Evolutionary conservation across 345 rosid genomes (phyloP).

Genomic region (Raphanus raphanistrum): DNA sequence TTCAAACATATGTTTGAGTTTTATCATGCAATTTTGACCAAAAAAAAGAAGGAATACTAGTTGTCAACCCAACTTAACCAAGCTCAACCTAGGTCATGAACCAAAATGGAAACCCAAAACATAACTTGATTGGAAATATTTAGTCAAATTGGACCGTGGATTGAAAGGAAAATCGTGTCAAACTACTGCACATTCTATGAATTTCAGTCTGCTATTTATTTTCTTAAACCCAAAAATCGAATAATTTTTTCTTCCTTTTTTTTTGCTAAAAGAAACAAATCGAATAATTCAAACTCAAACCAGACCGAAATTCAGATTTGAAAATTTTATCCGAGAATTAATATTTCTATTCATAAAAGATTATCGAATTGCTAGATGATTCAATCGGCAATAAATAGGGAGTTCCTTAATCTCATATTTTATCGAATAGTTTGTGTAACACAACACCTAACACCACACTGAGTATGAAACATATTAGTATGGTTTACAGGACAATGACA

Average conservation of each 20-base stretch:
- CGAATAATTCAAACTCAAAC: background rate
- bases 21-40: background rate
- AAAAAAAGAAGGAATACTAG: background rate
- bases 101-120: background rate
- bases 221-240: background rate
- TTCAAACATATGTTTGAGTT: background rate
- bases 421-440: background rate
- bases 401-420: conserved; percentile 12
- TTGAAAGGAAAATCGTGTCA: background rate
- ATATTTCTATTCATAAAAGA: background rate
- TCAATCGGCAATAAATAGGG: background rate
- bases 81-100: background rate
- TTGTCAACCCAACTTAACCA: background rate
- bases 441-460: too few relatives aligned
- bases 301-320: background rate
- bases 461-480: background rate
- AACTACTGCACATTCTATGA: background rate
- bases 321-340: background rate
- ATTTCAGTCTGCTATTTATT: background rate
- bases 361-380: background rate
- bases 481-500: too few relatives aligned
- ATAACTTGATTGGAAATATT: background rate
- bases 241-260: background rate
- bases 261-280: background rate
- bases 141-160: background rate